Evolutionary conservation across 345 rosid genomes (phyloP), one percentile per base, ranked within the genome.

Genomic region (Eucalyptus decipiens): DNA sequence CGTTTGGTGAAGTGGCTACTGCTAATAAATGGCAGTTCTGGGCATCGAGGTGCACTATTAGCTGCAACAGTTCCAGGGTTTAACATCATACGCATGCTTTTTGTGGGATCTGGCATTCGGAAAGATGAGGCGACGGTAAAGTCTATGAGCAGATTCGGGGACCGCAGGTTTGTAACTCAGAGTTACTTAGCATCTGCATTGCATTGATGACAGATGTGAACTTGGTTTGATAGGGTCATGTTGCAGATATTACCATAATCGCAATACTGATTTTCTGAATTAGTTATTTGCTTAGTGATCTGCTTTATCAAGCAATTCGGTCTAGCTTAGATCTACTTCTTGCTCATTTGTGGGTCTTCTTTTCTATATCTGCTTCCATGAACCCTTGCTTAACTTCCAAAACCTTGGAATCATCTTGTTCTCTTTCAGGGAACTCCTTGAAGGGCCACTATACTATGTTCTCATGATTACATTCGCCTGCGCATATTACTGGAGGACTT

Each of bases 71-170:
- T 92, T 90, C 96, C 97, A 17, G 99, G 98, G 10, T 26, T 95
- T 83, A 96, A 97, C 91, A 92, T 97, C 42, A 54, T 95, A 90
- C 94, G 95, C 80, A 91, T 97, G 98, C 92, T 98, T 91, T 93
- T 98, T 65, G 89, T 98, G 87, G 99, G 99, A 43, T 91, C 90
- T 87, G 99, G 99, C 87, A 89, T 96, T 56, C 92, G 91, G 95
- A 95, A 97, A 88, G 96, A 97, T 90, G 97, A 96, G 93, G 98
- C 96, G 88, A 95, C 93, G 1, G 97, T 97, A 90, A 95, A 96
- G 95, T 96, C 99, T 87, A 98, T 97, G 98, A 95, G 99, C 93
- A 95, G 99, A 95, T 93, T 92, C 60, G 99, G 99, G 88, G 95
- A 98, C 89, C 92, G 89, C 94, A 96, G 99, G 99, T 97, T 90